These are phyloP conservation scores for Prunella vulgaris DNA, from an alignment of 257 asterid genomes.

Conservation along the genomic window DNA sequence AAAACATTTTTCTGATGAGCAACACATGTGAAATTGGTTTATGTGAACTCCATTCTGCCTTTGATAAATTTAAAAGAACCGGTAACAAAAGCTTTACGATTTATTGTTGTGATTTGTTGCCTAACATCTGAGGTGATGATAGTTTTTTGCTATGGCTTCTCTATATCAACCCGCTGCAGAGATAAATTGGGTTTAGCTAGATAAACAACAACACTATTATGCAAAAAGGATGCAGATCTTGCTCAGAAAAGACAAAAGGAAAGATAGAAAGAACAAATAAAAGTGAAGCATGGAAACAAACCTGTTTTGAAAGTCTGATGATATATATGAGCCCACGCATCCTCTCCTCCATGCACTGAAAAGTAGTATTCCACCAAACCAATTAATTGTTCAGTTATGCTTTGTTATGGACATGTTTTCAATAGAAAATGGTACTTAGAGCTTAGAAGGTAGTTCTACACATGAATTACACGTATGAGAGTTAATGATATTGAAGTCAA, in stretches of 20 bases:
- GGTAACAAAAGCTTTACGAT: constrained; percentile 80
- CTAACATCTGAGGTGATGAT: constrained; percentile 75
- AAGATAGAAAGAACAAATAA: background rate
- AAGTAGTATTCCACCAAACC: constrained; percentile 21
- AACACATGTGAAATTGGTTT: no score
- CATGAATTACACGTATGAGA: background rate
- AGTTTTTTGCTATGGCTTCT: constrained; percentile 78
- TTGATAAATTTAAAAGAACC: no score
- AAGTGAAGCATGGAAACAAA: constrained; percentile 18
- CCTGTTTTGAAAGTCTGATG: constrained; percentile 84
- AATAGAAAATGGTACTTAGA: background rate
- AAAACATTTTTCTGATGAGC: no score
- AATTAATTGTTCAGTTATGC: constrained; percentile 10
- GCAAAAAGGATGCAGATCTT: background rate
- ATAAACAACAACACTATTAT: background rate
- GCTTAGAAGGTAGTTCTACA: background rate
- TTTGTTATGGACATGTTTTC: background rate
- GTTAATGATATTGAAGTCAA: background rate
- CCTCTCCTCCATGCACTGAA: constrained; percentile 91
- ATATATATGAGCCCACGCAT: constrained; percentile 72
- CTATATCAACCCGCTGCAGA: constrained; percentile 72
- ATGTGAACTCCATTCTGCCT: no score
- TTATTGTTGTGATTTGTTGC: constrained; percentile 61
- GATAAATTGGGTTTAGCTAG: constrained; percentile 5
- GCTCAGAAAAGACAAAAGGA: background rate